These are phyloP conservation scores for Phytophthora cactorum DNA, from an alignment of 352 stramenopile species.

Conservation along the genomic window DNA sequence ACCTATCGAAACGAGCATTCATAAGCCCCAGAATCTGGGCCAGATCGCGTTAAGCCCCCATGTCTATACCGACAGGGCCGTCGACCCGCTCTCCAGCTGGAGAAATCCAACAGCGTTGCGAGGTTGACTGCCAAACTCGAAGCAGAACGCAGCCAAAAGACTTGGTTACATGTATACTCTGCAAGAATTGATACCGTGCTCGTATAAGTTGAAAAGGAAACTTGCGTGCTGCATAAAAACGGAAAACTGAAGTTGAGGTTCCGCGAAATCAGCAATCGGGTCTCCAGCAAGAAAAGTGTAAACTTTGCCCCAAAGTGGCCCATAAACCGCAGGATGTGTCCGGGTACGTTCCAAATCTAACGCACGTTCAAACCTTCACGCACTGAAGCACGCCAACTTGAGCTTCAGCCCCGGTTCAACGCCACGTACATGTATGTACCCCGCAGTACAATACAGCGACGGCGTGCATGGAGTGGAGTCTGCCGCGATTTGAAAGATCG, in stretches of 20 bases:
- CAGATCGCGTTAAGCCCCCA: slow-evolving; percentile 5
- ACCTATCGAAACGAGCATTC: slow-evolving; percentile 16
- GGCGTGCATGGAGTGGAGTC: no score
- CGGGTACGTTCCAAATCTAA: no score
- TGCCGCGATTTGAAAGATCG: slow-evolving; percentile 16
- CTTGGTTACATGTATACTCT: neutral
- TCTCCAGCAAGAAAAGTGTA: neutral
- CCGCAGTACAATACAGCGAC: neutral
- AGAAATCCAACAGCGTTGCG: no score
- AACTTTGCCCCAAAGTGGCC: neutral
- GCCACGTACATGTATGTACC: no score
- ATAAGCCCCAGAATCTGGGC: neutral
- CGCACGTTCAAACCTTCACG: no score
- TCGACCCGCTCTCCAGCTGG: no score
- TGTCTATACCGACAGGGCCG: slow-evolving; percentile 16
- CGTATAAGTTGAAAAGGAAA: slow-evolving; percentile 2
- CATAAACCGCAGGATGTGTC: neutral
- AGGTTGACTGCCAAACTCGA: no score
- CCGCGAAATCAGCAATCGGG: slow-evolving; percentile 19
- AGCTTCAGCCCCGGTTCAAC: no score
- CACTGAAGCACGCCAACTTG: no score
- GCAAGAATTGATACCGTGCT: no score
- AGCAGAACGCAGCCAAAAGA: neutral
- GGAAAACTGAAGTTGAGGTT: slow-evolving; percentile 35
- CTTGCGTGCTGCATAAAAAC: slow-evolving; percentile 20